These are phyloP conservation scores for Metschnikowia cubensis DNA, from an alignment of 805 yeast species.

Conservation along the genomic window DNA sequence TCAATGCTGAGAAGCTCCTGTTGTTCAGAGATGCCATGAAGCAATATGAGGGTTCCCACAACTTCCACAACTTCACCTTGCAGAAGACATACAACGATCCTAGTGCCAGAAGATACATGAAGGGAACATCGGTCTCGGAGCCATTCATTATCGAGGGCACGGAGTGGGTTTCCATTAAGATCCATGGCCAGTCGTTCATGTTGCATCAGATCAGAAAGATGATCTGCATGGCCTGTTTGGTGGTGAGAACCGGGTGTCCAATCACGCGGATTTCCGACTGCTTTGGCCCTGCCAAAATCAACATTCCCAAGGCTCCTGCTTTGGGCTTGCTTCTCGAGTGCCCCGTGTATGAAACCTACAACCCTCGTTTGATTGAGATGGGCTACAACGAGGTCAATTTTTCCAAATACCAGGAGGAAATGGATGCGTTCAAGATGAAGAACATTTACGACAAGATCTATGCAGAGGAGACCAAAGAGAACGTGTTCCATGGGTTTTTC, in stretches of 20 bases:
- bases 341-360: conserved; percentile 88
- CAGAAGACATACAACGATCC: conserved; percentile 84
- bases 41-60: conserved; percentile 80
- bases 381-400: conserved; percentile 79
- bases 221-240: conserved; percentile 91
- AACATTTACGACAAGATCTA: conserved; percentile 90
- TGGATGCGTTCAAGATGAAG: conserved; percentile 83
- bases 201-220: conserved; percentile 96
- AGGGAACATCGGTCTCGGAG: conserved; percentile 69
- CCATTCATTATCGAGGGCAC: conserved; percentile 91
- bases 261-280: conserved; percentile 70
- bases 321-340: conserved; percentile 84
- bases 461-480: conserved; percentile 82
- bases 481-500: conserved; percentile 85
- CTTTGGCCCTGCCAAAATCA: conserved; percentile 68
- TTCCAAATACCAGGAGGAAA: conserved; percentile 57
- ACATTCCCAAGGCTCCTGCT: conserved; percentile 97
- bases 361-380: conserved; percentile 61
- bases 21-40: conserved; percentile 65
- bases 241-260: conserved; percentile 85
- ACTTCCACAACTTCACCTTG: conserved; percentile 83
- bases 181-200: conserved; percentile 98
- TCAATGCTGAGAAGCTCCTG: conserved; percentile 57
- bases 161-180: conserved; percentile 93
- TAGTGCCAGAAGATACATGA: conserved; percentile 81